Percentiles rank a stretch among this genome's conserved stretches.
phyloP scores from a whole-genome alignment of 202 grass and related monocot genomes.

The Digitaria exilis region DNA sequence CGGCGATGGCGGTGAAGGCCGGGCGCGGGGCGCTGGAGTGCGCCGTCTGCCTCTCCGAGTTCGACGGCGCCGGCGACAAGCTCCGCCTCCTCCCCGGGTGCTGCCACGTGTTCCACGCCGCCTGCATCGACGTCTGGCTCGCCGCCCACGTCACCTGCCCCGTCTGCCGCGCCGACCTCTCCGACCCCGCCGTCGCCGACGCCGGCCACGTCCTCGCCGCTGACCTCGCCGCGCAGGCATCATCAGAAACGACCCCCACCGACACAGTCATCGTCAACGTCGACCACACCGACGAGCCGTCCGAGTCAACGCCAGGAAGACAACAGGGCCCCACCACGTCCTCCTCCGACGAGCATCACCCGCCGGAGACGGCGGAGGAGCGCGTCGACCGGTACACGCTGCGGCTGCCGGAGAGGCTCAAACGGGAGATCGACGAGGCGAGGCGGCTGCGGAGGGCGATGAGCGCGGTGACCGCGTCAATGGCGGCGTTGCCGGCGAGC shows the following conservation, averaged over 20 bases:
- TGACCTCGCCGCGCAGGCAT: constrained; percentile 33
- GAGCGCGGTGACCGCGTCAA: constrained; percentile 52
- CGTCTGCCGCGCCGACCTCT: constrained; percentile 87
- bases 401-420: constrained; percentile 60
- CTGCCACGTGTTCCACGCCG: constrained; percentile 86
- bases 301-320: constrained; percentile 19
- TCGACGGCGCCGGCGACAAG: constrained; percentile 63
- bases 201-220: constrained; percentile 54
- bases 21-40: constrained; percentile 67
- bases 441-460: constrained; percentile 55
- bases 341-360: constrained; percentile 14
- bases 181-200: constrained; percentile 57
- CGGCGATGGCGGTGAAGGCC: constrained; percentile 56
- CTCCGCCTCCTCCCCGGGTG: constrained; percentile 80
- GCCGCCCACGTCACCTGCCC: constrained; percentile 79
- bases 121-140: constrained; percentile 88
- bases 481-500: constrained; percentile 19
- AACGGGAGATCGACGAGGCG: constrained; percentile 59
- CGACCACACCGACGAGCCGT: constrained; percentile 30
- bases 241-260: neutral
- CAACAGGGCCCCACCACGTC: neutral
- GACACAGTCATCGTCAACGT: constrained; percentile 28
- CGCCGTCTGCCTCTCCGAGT: constrained; percentile 78
- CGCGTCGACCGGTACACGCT: constrained; percentile 67
- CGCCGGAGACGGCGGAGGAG: constrained; percentile 51